Evolutionary conservation across 176 grass and related monocot species (phyloP), one percentile per base, ranked within the genome.

Genomic region (Bonia amplexicaulis): DNA sequence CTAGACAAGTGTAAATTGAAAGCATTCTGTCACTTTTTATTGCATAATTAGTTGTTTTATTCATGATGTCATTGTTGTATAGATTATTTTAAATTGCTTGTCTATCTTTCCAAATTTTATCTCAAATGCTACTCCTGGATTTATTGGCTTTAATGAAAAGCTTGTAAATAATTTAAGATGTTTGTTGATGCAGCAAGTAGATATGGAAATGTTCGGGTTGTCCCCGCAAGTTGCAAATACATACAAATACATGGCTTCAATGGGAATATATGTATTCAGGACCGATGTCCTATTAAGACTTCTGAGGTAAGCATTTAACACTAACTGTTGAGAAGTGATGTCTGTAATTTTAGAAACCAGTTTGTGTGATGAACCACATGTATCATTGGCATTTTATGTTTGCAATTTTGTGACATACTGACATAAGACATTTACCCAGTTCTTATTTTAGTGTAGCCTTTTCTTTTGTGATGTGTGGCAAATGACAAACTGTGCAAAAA

Each of bases 201-300:
- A 95, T 52, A 85, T 81, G 61, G 51, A 75, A 65, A 79, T 74
- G 35, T 82, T 95, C 23, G 89, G 93, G 57, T 88, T 90, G 67
- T 37, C 81, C 75, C 90, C 88, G 31, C 77, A 92, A 79, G 44
- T 84, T 29, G 85, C 88, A 74, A 59, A 80, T 19, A 77, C 25
- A 35, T 59, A 92, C 80, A 85, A 86, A 80, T 95, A 95, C 76
- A 92, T 92, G 69, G 93, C 93, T 45, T 95, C 93, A 64, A 95
- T 95, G 93, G 93, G 93, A 64, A 90, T 95, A 78, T 95, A 95
- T 82, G 82, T 88, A 66, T 95, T 95, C 82, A 92, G 82, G 81
- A 92, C 90, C 55, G 86, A 92, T 66, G 82, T 88, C 29, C 77
- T 95, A 44, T 82, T 92, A 55, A 90, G 87, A 71, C 90, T 95